These are phyloP conservation scores for Neonectria faginata DNA, from an alignment of 2,329 filamentous ascomycete species.

Conservation along the genomic window DNA sequence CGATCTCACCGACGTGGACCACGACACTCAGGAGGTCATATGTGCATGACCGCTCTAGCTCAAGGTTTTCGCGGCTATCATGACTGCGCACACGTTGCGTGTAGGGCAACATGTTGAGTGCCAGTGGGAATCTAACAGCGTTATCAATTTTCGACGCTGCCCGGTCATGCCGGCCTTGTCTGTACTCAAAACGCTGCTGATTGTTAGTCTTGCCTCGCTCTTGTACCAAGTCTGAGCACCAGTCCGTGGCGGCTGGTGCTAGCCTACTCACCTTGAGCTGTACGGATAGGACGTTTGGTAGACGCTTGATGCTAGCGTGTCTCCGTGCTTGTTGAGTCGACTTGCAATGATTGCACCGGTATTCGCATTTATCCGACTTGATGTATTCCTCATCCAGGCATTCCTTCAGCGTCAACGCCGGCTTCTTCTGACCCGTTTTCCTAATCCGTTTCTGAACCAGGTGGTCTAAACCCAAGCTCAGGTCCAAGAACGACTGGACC, in stretches of 20 bases:
- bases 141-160: slow-evolving; percentile 89
- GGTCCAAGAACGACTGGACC: slow-evolving; percentile 89
- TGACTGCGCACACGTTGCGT: slow-evolving; percentile 73
- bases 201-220: slow-evolving; percentile 15
- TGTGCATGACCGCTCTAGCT: slow-evolving; percentile 74
- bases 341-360: slow-evolving; percentile 85
- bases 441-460: slow-evolving; percentile 73
- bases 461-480: slow-evolving; percentile 87
- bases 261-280: slow-evolving; percentile 80
- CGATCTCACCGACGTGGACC: slow-evolving; percentile 92
- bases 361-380: slow-evolving; percentile 87
- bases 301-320: slow-evolving; percentile 83
- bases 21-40: slow-evolving; percentile 93
- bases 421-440: slow-evolving; percentile 62
- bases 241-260: too few relatives aligned
- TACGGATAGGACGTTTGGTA: slow-evolving; percentile 91
- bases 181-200: slow-evolving; percentile 77
- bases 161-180: slow-evolving; percentile 71
- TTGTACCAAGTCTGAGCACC: neutral
- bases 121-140: slow-evolving; percentile 84
- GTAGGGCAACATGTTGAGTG: slow-evolving; percentile 91
- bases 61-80: slow-evolving; percentile 65
- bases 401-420: slow-evolving; percentile 67
- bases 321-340: slow-evolving; percentile 83
- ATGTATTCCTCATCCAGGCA: slow-evolving; percentile 91